Base-by-base conservation (phyloP, 345 rosid species). In the Syzygium jambos region DNA sequence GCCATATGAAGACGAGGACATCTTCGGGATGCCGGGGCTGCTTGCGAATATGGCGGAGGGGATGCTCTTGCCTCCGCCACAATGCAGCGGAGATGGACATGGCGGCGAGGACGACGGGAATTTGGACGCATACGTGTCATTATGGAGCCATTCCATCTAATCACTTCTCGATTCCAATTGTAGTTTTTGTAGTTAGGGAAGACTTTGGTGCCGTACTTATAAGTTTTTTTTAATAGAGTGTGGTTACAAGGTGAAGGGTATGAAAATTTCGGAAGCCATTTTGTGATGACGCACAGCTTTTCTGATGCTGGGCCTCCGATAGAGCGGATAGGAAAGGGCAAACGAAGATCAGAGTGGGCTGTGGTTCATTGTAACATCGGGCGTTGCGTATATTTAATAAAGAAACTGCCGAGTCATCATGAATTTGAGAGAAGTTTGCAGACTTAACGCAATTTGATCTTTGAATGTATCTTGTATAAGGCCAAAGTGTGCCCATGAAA, bases 61-160 rank as follows among this genome's bases (percentile, higher is more conserved):
- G 65, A 93, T 96, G 99, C 88, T 96, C 61, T 78, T 97, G 93
- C 92, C 98, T 7, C 98, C 98, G 34, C 98, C 96, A 57, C 92
- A 89, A 51, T 55, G 90, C 29, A 85, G 57, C 21, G 91, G 61
- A 43, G 88, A 85, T 13, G 85, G 25, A n/a, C 86, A 89, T 22
- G 85, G 65, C 25, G 49, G 85, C 41, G 90, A 73, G 17, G 91
- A 93, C 21, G 93, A 91, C 63, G 29, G 86, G 19, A 93, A 90
- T 41, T 87, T 21, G 10, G 91, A 89, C 27, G 92, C 57, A 78
- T 95, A 92, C 87, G 88, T 92, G 90, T 87, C 94, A 49, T 85
- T 96, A 7, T 97, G 98, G 99, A 96, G 93, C 78, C 93, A 52
- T 46, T 55, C 83, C 53, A 34, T 22, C 6, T 85, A 82, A n/a